Conservation (phyloP, 2,329 filamentous ascomycete species). For the Mariannaea sp. region DNA sequence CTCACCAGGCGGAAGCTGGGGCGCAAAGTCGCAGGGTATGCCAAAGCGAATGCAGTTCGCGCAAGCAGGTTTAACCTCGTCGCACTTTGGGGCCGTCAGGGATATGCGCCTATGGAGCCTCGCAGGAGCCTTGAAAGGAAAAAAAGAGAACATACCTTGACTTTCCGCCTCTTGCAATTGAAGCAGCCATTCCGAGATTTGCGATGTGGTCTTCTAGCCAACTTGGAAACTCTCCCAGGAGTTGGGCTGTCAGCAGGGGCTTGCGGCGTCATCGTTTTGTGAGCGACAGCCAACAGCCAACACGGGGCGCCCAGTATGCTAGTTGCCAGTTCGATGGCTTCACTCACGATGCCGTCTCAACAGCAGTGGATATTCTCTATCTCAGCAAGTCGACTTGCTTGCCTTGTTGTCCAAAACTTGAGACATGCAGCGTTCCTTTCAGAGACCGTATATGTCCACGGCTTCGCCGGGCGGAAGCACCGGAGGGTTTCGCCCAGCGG, state of each 20-base stretch:
- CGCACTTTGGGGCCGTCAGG: slow-evolving; percentile 33
- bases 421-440: slow-evolving; percentile 26
- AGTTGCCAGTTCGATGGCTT: neutral
- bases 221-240: slow-evolving; percentile 34
- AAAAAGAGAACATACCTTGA: slow-evolving; percentile 36
- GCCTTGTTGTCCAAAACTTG: slow-evolving; percentile 19
- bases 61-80: slow-evolving; percentile 41
- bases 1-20: slow-evolving; percentile 25
- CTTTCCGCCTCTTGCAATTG: slow-evolving; percentile 41
- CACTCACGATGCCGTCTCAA: neutral
- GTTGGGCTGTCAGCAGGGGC: slow-evolving; percentile 32
- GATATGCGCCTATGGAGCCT: slow-evolving; percentile 1
- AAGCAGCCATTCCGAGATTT: slow-evolving; percentile 41
- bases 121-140: neutral
- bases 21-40: slow-evolving; percentile 38
- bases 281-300: neutral
- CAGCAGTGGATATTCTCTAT: slow-evolving; percentile 1
- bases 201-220: slow-evolving; percentile 38
- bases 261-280: slow-evolving; percentile 32
- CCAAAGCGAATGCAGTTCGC: slow-evolving; percentile 41
- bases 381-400: neutral
- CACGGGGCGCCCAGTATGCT: neutral
- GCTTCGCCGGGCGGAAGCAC: slow-evolving; percentile 32
- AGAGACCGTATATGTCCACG: slow-evolving; percentile 30
- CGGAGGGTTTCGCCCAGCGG: slow-evolving; percentile 31